phyloP scores from a whole-genome alignment of 768 basidiomycete species.

The Austroboletus eburneus region DNA sequence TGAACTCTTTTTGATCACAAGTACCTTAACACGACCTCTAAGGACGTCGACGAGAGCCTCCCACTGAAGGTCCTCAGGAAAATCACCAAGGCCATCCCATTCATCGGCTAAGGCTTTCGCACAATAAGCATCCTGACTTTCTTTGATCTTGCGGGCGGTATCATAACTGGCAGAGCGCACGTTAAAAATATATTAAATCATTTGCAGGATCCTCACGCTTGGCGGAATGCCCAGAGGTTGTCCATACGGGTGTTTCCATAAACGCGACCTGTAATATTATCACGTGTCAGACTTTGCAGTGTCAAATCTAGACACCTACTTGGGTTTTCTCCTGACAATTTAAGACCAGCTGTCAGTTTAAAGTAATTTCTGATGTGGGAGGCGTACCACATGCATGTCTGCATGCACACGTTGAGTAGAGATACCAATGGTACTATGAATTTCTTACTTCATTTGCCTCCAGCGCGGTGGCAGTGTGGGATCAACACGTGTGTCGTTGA shows the following conservation, averaged over 20 bases:
- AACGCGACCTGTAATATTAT: slow-evolving; percentile 14
- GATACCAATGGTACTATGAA: not conserved
- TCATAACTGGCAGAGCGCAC: slow-evolving; percentile 37
- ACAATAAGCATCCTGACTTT: slow-evolving; percentile 53
- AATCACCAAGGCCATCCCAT: slow-evolving; percentile 41
- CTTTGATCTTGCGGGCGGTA: slow-evolving; percentile 50
- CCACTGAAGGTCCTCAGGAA: slow-evolving; percentile 73
- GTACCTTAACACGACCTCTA: slow-evolving; percentile 77
- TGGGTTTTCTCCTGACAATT: slow-evolving; percentile 44
- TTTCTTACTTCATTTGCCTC: slow-evolving; percentile 74
- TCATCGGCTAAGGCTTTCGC: slow-evolving; percentile 37
- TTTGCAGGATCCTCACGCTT: slow-evolving; percentile 34
- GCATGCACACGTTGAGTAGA: slow-evolving; percentile 3
- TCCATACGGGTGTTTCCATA: slow-evolving; percentile 44
- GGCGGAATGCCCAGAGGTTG: slow-evolving; percentile 48
- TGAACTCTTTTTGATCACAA: not conserved
- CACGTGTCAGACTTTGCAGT: too few species aligned
- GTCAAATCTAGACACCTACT: too few species aligned
- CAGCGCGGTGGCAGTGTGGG: slow-evolving; percentile 49
- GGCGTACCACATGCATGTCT: slow-evolving; percentile 59
- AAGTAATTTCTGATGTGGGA: not conserved
- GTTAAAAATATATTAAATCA: slow-evolving; percentile 2
- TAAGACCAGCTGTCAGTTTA: not conserved
- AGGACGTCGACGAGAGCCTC: slow-evolving; percentile 80
- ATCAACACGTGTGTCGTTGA: slow-evolving; percentile 45